A percentile compares a stretch with the other conserved stretches of the same genome.
Conservation (phyloP, 495 filamentous ascomycete genomes). For the Penicillium riverlandense region DNA sequence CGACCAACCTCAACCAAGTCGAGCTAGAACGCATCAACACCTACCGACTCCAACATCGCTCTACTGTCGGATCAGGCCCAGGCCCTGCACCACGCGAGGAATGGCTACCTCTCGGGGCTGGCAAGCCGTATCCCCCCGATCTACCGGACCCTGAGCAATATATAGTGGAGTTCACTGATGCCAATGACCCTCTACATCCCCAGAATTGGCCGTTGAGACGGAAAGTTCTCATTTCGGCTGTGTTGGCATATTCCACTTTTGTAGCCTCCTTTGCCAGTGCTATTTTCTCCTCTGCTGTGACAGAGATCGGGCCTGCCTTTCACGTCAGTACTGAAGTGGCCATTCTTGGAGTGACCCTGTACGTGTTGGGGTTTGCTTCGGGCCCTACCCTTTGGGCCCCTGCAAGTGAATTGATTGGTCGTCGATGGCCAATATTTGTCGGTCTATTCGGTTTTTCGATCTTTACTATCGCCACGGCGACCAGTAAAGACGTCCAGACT, state of each 20-base stretch:
- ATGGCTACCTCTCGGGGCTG: slow-evolving; percentile 31
- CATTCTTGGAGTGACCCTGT: slow-evolving; percentile 46
- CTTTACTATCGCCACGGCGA: slow-evolving; percentile 48
- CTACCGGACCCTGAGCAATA: slow-evolving; percentile 42
- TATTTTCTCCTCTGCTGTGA: slow-evolving; percentile 45
- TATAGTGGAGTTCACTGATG: slow-evolving; percentile 47
- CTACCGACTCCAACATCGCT: slow-evolving; percentile 23
- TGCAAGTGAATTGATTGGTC: slow-evolving; percentile 68
- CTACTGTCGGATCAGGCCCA: slow-evolving; percentile 24
- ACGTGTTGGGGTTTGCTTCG: slow-evolving; percentile 45
- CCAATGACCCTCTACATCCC: slow-evolving; percentile 43
- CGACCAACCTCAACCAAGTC: slow-evolving; percentile 16
- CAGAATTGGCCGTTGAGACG: slow-evolving; percentile 39
- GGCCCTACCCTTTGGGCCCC: slow-evolving; percentile 57
- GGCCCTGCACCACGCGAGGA: slow-evolving; percentile 13
- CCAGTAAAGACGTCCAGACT: slow-evolving; percentile 51
- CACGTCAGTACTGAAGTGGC: slow-evolving; percentile 43
- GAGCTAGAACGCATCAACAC: slow-evolving; percentile 29
- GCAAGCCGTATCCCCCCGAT: slow-evolving; percentile 35
- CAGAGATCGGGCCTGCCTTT: slow-evolving; percentile 31
- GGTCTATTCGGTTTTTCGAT: slow-evolving; percentile 45
- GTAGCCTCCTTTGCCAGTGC: slow-evolving; percentile 44
- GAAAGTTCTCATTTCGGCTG: slow-evolving; percentile 17
- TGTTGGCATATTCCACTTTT: slow-evolving; percentile 45
- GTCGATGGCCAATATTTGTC: slow-evolving; percentile 44